Evolutionary conservation across 257 asterid species (phyloP), one percentile per base, ranked within the genome.

Genomic region (Datura wrightii): DNA sequence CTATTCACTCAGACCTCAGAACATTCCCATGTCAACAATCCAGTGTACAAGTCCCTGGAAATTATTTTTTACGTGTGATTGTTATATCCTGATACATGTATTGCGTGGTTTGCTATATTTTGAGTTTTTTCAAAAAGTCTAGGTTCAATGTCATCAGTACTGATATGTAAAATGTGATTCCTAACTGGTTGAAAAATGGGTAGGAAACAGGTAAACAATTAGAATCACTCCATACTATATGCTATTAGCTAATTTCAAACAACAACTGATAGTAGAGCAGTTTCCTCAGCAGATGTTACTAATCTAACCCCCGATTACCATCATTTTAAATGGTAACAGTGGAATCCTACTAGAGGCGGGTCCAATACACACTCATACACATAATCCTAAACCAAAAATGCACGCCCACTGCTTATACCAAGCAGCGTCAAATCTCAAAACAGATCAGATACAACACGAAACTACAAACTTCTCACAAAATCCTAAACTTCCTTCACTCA

Each of bases 401-500:
- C 60, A 19, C 7, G 10, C 44, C 60, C 7, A 16, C 60, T 19
- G 80, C 80, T 50, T 48, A 74, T 24, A 24, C n/a, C 44, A 50
- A 18, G 18, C 7, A 74, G 9, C 6, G 2, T 34, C 13, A 24
- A 76, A 11, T 76, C 60, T 76, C 44, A 50, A 50, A 62, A 62
- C 16, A 24, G 14, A 62, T 62, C 39, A 60, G 13, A 74, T n/a
- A 48, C 80, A 24, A 67, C 31, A 16, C 79, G 34, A 69, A 7
- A 48, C 81, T 50, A 76, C 60, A 76, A 74, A 50, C 44, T 76
- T 13, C 44, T 76, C 81, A 76, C 60, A 50, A 76, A 76, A 76
- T 76, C 81, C 41, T 46, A 76, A 24, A 46, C 59, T 39, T 71
- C 80, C n/a, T 71, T 71, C 10, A 39, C 34, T 44, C 39, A 71